Percentiles rank a stretch among this genome's conserved stretches.
These are phyloP conservation scores for Botrytis aclada DNA, from an alignment of 2,329 filamentous ascomycete species.

Conservation along the genomic window DNA sequence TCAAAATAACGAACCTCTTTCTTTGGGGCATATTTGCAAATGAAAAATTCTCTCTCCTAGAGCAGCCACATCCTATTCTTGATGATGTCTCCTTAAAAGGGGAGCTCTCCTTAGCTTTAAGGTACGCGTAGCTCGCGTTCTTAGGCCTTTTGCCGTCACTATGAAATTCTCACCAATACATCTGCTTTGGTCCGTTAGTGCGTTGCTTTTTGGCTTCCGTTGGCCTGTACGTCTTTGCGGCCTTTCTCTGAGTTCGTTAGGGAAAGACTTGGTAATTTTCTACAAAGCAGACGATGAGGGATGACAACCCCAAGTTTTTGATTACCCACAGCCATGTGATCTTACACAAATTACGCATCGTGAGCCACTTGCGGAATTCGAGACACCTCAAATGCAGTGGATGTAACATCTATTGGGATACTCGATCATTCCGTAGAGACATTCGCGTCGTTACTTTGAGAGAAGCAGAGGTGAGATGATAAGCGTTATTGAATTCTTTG, in stretches of 20 bases:
- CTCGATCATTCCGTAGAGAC: background rate
- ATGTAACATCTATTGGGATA: too few relatives aligned
- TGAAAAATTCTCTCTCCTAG: background rate
- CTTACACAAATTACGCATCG: background rate
- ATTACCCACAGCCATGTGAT: background rate
- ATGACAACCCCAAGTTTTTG: background rate
- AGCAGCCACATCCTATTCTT: background rate
- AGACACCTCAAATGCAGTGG: background rate
- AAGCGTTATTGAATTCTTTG: background rate
- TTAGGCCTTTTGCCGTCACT: background rate
- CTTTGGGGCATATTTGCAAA: background rate
- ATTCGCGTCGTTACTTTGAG: background rate
- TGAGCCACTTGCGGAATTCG: background rate
- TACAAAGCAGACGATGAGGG: background rate
- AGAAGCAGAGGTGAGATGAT: background rate
- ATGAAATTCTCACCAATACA: background rate
- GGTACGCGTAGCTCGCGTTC: background rate
- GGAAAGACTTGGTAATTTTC: background rate
- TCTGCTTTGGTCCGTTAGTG: background rate
- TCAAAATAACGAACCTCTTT: background rate
- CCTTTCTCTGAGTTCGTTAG: background rate
- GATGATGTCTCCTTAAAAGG: background rate
- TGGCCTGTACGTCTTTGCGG: background rate
- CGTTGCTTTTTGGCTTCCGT: background rate
- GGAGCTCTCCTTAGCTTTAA: background rate